phyloP scores from a whole-genome alignment of 805 yeast genomes.

The Saccharomycopsis sp. region DNA sequence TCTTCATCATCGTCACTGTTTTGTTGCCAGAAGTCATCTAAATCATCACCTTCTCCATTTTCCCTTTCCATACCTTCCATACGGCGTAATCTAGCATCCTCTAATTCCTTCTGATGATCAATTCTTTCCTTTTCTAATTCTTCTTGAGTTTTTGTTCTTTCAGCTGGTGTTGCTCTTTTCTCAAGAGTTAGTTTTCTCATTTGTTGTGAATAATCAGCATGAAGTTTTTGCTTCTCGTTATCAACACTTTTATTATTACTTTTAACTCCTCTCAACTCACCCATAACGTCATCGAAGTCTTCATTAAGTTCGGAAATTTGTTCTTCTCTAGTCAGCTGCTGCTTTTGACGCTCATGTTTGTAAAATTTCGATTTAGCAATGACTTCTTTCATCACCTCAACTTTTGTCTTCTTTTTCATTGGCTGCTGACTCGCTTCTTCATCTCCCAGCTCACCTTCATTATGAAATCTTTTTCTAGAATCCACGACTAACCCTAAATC shows the following conservation, averaged over 20 bases:
- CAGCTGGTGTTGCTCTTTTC: constrained; percentile 73
- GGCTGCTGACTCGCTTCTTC: constrained; percentile 34
- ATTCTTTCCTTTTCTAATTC: constrained; percentile 55
- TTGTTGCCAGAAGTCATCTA: constrained; percentile 61
- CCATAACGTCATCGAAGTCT: constrained; percentile 63
- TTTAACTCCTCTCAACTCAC: constrained; percentile 34
- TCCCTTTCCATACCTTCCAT: constrained; percentile 61
- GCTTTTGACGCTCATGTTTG: constrained; percentile 66
- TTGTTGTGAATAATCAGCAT: constrained; percentile 50
- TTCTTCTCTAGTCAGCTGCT: constrained; percentile 52
- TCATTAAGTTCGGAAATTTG: constrained; percentile 65
- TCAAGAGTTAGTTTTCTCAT: constrained; percentile 64
- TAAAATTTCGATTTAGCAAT: constrained; percentile 76
- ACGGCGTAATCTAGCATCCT: constrained; percentile 61
- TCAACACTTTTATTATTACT: constrained; percentile 14
- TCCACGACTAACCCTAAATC: constrained; percentile 34
- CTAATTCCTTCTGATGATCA: constrained; percentile 54
- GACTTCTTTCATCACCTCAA: constrained; percentile 80
- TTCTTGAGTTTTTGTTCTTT: constrained; percentile 72
- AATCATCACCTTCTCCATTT: constrained; percentile 56
- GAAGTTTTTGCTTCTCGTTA: constrained; percentile 33
- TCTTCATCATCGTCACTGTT: constrained; percentile 31
- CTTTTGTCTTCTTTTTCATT: constrained; percentile 65
- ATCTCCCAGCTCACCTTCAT: constrained; percentile 29
- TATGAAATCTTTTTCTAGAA: constrained; percentile 24